Evolutionary conservation across 192 early-diverging fungal genomes (phyloP).

Genomic region (Gigaspora rosea): DNA sequence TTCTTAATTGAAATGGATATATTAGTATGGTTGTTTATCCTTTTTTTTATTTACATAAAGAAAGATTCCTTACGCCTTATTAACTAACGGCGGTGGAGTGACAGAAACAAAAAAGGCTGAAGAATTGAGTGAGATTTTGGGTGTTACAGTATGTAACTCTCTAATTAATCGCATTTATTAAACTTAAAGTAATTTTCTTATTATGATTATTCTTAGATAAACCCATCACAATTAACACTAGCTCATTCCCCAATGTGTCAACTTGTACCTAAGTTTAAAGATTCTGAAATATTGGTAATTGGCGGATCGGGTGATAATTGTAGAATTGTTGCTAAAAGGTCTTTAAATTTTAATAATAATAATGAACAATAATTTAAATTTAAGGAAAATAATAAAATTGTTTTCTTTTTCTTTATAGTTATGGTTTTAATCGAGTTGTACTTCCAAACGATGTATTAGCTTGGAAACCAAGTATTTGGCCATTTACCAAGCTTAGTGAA

Average conservation of each 20-base stretch:
- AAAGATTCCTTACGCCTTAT: constrained; percentile 72
- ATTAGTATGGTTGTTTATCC: background rate
- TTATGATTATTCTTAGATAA: constrained; percentile 35
- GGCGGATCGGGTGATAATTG: constrained; percentile 66
- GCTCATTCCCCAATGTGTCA: constrained; percentile 87
- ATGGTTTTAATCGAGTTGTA: constrained; percentile 72
- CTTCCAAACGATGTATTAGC: constrained; percentile 68
- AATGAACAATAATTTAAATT: background rate
- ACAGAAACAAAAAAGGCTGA: constrained; percentile 71
- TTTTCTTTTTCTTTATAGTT: constrained; percentile 33
- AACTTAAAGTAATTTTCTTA: constrained; percentile 30
- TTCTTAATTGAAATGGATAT: background rate
- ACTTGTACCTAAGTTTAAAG: constrained; percentile 59
- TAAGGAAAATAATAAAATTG: background rate
- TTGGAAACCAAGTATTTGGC: constrained; percentile 69
- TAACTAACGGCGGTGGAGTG: constrained; percentile 91
- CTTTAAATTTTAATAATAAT: constrained; percentile 58
- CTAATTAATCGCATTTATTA: no score
- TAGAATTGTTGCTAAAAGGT: constrained; percentile 61
- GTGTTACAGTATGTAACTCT: constrained; percentile 43
- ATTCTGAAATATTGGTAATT: constrained; percentile 71
- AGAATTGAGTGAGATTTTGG: constrained; percentile 62
- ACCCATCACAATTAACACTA: constrained; percentile 68
- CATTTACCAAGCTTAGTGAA: constrained; percentile 48
- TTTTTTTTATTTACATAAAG: constrained; percentile 32